Base-by-base conservation (phyloP, 83 land plant species). In the Thuja plicata region DNA sequence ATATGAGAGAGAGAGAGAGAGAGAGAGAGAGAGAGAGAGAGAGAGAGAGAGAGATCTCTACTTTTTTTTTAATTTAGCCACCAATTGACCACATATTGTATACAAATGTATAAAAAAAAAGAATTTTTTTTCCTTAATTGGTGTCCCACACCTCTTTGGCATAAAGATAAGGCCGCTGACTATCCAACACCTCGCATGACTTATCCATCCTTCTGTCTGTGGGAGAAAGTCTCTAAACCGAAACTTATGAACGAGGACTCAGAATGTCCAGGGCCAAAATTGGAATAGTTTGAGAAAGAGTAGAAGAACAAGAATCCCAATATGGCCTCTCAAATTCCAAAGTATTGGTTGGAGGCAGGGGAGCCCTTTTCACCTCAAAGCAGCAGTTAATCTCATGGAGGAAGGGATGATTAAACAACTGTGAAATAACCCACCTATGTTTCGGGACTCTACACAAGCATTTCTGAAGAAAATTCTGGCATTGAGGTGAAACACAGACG, bases 401-500 rank as follows among this genome's bases (percentile, higher is more conserved):
- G 55, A 92, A 94, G 3, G 66, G 27, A 21, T 60, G 66, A 21
- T 60, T 21, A 27, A 60, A 60, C 66, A 60, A 27, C 66, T 60
- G 27, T 60, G 6, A 5, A 60, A 27, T 27, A 21, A 27, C 21
- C 66, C 66, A 60, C 66, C 66, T 60, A 27, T 60, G 21, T 27
- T 60, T 60, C 8, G 66, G 66, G 5, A 21, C 66, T 19, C 27
- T 60, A 6, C 27, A 7, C 27, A 60, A 60, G 66, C 66, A 60
- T 60, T 60, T 60, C 66, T 60, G 27, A 19, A 60, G 27, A 60
- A 60, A 60, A 60, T 93, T 93, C 86, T 80, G 90, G 48, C 94
- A 92, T 21, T 90, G 78, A 19, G 74, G 88, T 0, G 95, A 94
- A 5, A 94, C 41, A 40, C 34, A 5, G 40, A 1, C 12, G 66